Percentiles rank a stretch among this genome's conserved stretches.
These are phyloP conservation scores for Metschnikowia continentalis DNA, from an alignment of 805 yeast species.

Conservation along the genomic window DNA sequence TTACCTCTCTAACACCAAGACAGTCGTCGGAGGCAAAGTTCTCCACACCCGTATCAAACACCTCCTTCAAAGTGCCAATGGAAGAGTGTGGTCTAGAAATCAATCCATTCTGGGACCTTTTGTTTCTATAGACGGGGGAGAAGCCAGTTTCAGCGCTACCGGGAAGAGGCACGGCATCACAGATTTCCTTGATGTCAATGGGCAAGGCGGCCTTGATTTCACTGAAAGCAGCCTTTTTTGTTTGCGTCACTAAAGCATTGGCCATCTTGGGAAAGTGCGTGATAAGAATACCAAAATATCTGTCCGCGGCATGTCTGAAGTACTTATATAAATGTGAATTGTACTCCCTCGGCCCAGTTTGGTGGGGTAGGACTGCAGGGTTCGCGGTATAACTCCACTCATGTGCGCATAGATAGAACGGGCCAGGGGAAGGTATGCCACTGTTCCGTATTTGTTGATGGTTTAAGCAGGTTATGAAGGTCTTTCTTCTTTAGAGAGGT, in stretches of 20 bases:
- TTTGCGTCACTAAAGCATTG: constrained; percentile 7
- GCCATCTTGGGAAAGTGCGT: constrained; percentile 1
- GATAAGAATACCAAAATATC: background rate
- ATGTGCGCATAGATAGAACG: background rate
- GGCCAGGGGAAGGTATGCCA: background rate
- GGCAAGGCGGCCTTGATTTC: constrained; percentile 9
- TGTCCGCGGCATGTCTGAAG: background rate
- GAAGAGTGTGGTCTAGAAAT: constrained; percentile 13
- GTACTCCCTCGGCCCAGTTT: background rate
- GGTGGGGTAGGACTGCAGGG: constrained; percentile 4
- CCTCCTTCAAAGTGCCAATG: constrained; percentile 10
- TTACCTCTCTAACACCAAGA: constrained; percentile 8
- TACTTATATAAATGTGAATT: background rate
- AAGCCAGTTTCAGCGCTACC: constrained; percentile 14
- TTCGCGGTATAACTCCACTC: background rate
- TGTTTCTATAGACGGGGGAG: constrained; percentile 15
- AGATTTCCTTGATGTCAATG: constrained; percentile 5
- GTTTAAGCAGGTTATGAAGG: too few relatives aligned
- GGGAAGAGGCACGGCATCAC: constrained; percentile 11
- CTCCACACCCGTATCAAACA: constrained; percentile 8
- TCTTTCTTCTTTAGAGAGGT: background rate
- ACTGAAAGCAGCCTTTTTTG: constrained; percentile 1
- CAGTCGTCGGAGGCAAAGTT: constrained; percentile 6
- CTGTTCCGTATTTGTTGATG: background rate
- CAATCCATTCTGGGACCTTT: constrained; percentile 8